These are phyloP conservation scores for Dissoconium aciculare DNA, from an alignment of 2,329 filamentous ascomycete genomes.

Conservation along the genomic window DNA sequence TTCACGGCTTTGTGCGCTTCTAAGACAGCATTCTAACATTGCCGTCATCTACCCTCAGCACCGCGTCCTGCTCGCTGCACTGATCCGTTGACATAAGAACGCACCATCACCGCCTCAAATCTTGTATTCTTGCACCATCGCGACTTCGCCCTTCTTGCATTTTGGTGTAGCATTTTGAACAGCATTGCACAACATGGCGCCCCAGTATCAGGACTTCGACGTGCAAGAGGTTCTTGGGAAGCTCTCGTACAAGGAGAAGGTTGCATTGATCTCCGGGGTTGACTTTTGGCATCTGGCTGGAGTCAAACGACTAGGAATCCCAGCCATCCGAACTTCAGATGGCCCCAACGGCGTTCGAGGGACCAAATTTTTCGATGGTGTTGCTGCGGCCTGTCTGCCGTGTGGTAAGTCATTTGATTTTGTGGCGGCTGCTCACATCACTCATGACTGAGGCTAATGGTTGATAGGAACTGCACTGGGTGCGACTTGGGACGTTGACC, in stretches of 20 bases:
- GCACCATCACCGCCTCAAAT: too few relatives aligned
- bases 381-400: slow-evolving; percentile 55
- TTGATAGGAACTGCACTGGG: slow-evolving; percentile 54
- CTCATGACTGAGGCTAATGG: too few relatives aligned
- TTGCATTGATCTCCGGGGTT: slow-evolving; percentile 22
- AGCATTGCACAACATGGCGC: too few relatives aligned
- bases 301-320: slow-evolving; percentile 45
- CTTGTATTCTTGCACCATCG: too few relatives aligned
- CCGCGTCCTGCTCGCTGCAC: too few relatives aligned
- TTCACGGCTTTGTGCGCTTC: too few relatives aligned
- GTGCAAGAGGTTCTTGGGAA: slow-evolving; percentile 19
- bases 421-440: too few relatives aligned
- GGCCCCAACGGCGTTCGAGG: slow-evolving; percentile 57
- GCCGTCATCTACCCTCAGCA: too few relatives aligned
- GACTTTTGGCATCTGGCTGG: slow-evolving; percentile 57
- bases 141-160: too few relatives aligned
- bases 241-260: slow-evolving; percentile 20
- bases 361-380: slow-evolving; percentile 52
- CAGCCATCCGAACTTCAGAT: slow-evolving; percentile 50
- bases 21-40: too few relatives aligned
- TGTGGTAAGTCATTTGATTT: slow-evolving; percentile 42
- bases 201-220: slow-evolving; percentile 16
- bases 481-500: slow-evolving; percentile 60
- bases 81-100: too few relatives aligned
- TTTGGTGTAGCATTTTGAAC: too few relatives aligned